Conservation (phyloP, 2,329 filamentous ascomycete genomes). For the Pseudogymnoascus sp. region DNA sequence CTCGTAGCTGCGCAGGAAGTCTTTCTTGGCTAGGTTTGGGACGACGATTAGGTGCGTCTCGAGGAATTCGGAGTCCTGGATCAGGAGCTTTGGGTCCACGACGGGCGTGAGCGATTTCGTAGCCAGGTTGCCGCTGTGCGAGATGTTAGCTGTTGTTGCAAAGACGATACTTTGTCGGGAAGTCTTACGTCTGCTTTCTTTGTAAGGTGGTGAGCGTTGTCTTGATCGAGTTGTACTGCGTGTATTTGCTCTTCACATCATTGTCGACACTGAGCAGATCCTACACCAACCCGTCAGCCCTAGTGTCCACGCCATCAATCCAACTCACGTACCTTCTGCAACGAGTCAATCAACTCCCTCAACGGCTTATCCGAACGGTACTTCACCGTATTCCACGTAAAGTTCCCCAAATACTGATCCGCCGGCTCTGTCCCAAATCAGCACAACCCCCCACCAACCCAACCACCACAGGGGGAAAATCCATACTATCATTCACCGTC, state of each 20-base stretch:
- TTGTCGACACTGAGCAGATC: conserved; percentile 90
- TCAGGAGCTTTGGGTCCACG: conserved; percentile 70
- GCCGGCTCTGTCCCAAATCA: conserved; percentile 66
- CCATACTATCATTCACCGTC: conserved; percentile 75
- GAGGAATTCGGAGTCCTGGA: conserved; percentile 91
- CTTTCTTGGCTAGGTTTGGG: conserved; percentile 71
- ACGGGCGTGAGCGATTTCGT: conserved; percentile 91
- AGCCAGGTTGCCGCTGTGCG: conserved; percentile 73
- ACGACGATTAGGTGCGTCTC: conserved; percentile 93
- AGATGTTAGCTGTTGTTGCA: conserved; percentile 20
- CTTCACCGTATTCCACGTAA: conserved; percentile 96
- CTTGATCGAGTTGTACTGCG: conserved; percentile 89
- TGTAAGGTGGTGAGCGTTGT: conserved; percentile 74
- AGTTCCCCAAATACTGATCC: conserved; percentile 82
- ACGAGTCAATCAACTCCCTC: conserved; percentile 73
- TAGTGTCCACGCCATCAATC: background rate
- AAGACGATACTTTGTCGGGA: background rate
- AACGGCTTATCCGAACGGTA: conserved; percentile 91
- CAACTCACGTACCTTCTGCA: conserved; percentile 65
- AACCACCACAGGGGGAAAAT: conserved; percentile 55
- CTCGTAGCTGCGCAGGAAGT: conserved; percentile 86
- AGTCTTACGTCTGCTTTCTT: conserved; percentile 73
- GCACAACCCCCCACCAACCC: background rate
- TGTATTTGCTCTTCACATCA: conserved; percentile 90
- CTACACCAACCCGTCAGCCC: conserved; percentile 37